Percentiles rank a stretch among this genome's conserved stretches.
phyloP scores from a whole-genome alignment of 2,329 filamentous ascomycete species.

The Davidsoniella virescens region DNA sequence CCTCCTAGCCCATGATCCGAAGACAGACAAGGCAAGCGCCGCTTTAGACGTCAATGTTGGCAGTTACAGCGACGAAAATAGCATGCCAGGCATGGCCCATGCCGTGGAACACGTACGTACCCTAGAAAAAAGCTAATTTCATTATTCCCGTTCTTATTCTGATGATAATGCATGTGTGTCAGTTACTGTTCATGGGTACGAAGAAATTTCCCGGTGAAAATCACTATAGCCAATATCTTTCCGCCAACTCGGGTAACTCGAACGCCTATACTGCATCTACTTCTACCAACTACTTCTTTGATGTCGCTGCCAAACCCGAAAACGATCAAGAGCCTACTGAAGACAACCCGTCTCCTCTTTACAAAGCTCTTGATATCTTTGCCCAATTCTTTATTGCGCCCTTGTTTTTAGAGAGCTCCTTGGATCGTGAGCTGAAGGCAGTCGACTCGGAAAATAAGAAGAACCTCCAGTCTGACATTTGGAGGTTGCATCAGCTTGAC shows the following conservation, averaged over 20 bases:
- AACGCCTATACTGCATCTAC: conserved; percentile 91
- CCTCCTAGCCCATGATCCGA: conserved; percentile 79
- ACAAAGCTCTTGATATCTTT: conserved; percentile 77
- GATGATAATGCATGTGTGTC: background rate
- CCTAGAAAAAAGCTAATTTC: background rate
- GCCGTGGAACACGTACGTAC: conserved; percentile 71
- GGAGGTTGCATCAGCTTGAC: conserved; percentile 74
- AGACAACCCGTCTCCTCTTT: conserved; percentile 43
- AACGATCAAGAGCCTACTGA: conserved; percentile 40
- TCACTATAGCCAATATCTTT: conserved; percentile 85
- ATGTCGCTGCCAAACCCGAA: conserved; percentile 66
- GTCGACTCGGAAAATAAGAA: conserved; percentile 97
- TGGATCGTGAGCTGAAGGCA: conserved; percentile 74
- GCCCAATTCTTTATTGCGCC: conserved; percentile 87
- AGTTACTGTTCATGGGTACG: conserved; percentile 93
- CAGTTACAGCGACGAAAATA: conserved; percentile 79
- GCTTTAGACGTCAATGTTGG: conserved; percentile 92
- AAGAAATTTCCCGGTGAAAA: conserved; percentile 96
- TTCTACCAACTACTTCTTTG: conserved; percentile 96
- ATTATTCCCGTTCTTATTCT: background rate
- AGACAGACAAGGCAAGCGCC: conserved; percentile 93
- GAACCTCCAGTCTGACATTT: conserved; percentile 80
- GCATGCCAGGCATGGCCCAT: conserved; percentile 90
- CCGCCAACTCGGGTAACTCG: conserved; percentile 74
- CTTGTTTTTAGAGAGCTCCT: conserved; percentile 66